phyloP scores from a whole-genome alignment of 192 early-diverging fungal species.

The Borealophlyctis nickersoniae region DNA sequence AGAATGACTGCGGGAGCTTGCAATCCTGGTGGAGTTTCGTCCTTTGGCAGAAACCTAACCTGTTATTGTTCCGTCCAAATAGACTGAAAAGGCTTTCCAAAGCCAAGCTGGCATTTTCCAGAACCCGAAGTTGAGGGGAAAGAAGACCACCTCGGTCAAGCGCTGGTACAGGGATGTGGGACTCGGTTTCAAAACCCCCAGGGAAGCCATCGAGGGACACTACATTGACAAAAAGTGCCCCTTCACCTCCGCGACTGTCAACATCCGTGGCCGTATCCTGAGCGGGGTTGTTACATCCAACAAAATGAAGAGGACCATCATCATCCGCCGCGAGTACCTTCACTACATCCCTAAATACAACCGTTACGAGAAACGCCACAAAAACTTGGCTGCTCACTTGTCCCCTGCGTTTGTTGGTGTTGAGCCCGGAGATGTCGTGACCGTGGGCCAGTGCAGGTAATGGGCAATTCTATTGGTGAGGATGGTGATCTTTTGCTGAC shows the following conservation, averaged over 20 bases:
- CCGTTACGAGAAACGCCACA: constrained; percentile 99
- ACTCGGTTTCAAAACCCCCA: constrained; percentile 98
- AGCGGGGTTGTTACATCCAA: constrained; percentile 85
- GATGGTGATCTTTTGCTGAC: constrained; percentile 18
- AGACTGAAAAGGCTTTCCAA: constrained; percentile 97
- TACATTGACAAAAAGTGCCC: constrained; percentile 99
- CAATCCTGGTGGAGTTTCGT: no score
- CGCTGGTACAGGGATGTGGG: constrained; percentile 99
- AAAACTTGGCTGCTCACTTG: constrained; percentile 96
- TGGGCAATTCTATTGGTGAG: no score
- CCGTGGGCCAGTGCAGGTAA: constrained; percentile 97
- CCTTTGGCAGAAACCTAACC: no score
- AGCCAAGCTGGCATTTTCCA: constrained; percentile 94
- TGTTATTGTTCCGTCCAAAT: no score
- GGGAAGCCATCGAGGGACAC: constrained; percentile 92
- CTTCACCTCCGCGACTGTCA: constrained; percentile 88
- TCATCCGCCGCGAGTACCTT: constrained; percentile 98
- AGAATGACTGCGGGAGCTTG: no score
- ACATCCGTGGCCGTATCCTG: constrained; percentile 97
- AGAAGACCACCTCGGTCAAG: constrained; percentile 72
- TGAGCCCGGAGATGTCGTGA: constrained; percentile 83
- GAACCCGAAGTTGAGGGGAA: constrained; percentile 71
- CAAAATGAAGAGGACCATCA: constrained; percentile 99
- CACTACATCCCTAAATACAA: constrained; percentile 99
- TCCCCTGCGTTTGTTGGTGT: constrained; percentile 94